These are phyloP conservation scores for Stachybotrys chartarum DNA, from an alignment of 2,329 filamentous ascomycete species.

Conservation along the genomic window DNA sequence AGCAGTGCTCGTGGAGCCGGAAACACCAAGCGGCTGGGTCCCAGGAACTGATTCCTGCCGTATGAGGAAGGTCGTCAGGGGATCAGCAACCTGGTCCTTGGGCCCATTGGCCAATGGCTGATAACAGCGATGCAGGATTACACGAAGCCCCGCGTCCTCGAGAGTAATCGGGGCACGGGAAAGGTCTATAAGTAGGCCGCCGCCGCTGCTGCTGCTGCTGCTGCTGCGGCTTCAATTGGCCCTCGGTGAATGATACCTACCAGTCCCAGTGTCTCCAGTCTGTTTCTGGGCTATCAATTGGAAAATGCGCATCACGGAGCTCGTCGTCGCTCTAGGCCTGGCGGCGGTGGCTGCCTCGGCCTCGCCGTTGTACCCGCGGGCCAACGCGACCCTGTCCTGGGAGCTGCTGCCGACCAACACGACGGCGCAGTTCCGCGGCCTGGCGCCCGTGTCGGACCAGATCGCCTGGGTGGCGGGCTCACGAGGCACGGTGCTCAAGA, in stretches of 20 bases:
- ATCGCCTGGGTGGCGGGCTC: conserved; percentile 24
- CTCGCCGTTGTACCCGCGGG: not conserved
- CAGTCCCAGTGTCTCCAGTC: not conserved
- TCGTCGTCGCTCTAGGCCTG: not conserved
- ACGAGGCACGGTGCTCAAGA: conserved; percentile 19
- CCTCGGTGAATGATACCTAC: not conserved
- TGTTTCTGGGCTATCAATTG: not conserved
- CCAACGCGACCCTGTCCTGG: conserved; percentile 10
- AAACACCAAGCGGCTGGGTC: not conserved
- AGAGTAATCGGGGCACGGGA: not conserved
- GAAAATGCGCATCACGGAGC: not conserved
- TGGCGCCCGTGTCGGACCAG: conserved; percentile 19
- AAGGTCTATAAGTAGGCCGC: not conserved
- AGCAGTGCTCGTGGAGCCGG: conserved; percentile 3
- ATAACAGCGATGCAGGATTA: not conserved
- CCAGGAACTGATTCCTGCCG: not conserved
- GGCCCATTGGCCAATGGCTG: not conserved
- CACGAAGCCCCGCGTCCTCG: not conserved
- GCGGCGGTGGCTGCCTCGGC: not conserved
- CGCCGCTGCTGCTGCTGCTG: too few species aligned
- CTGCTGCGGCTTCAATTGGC: too few species aligned
- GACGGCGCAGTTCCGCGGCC: conserved; percentile 20
- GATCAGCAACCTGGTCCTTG: not conserved
- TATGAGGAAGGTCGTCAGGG: not conserved
- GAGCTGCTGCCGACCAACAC: conserved; percentile 15